Evolutionary conservation across 306 rosid genomes (phyloP).

Genomic region (Cicer arietinum): DNA sequence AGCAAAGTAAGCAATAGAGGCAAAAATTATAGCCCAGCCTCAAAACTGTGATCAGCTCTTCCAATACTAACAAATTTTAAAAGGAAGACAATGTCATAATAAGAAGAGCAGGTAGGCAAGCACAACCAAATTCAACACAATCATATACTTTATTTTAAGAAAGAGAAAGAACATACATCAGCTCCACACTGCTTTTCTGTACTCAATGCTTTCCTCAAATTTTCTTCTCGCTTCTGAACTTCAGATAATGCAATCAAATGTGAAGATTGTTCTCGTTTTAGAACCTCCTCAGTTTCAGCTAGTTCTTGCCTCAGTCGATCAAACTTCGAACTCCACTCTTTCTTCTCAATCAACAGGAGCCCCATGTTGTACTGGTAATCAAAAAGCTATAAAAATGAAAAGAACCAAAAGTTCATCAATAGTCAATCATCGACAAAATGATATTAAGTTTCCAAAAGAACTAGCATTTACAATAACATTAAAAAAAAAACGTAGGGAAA

Average conservation of each 20-base stretch:
- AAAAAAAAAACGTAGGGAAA: not conserved
- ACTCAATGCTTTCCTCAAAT: conserved; percentile 64
- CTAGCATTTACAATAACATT: not conserved
- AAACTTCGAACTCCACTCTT: conserved; percentile 67
- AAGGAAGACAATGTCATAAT: conserved; percentile 13
- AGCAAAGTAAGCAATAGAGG: not conserved
- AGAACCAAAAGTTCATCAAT: conserved; percentile 30
- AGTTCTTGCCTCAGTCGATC: conserved; percentile 66
- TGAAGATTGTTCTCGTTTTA: conserved; percentile 79
- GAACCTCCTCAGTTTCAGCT: conserved; percentile 78
- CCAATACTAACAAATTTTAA: conserved; percentile 28
- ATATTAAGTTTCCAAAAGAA: conserved; percentile 19
- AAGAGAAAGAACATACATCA: conserved; percentile 60
- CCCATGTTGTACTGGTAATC: conserved; percentile 96
- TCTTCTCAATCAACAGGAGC: conserved; percentile 85
- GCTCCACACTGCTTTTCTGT: conserved; percentile 73
- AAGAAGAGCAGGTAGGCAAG: conserved; percentile 19
- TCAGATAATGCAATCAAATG: conserved; percentile 79
- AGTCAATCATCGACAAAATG: conserved; percentile 31
- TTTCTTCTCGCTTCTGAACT: conserved; percentile 73
- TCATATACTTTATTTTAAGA: conserved; percentile 25
- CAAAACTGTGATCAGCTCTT: not conserved
- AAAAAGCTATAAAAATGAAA: conserved; percentile 63
- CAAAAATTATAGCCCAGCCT: conserved; percentile 24
- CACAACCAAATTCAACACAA: conserved; percentile 20